Evolutionary conservation across 257 asterid genomes (phyloP), one percentile per base, ranked within the genome.

Genomic region (Solanum arcanum): DNA sequence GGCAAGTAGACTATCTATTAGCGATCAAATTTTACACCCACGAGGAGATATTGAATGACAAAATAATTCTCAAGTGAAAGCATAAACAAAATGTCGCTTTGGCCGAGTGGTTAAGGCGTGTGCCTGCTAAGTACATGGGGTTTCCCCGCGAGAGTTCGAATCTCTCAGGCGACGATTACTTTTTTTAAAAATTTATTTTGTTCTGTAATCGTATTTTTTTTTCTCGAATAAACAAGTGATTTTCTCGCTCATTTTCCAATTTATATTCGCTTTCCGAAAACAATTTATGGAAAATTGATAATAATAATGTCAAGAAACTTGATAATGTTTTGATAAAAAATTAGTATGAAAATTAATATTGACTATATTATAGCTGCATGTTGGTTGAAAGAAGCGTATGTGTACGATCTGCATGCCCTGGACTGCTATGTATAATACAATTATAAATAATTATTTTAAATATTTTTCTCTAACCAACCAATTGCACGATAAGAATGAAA

Each of bases 71-170:
- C 1, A 42, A 44, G 12, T 44, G 47, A 13, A 11, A 11, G 1
- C 0, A 3, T 42, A 42, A 42, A 41, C 46, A 41, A 37, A 37
- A 37, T 73, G 95, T 90, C 94, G 94, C 93, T 93, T 94, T 94
- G 97, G 97, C 95, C 95, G 96, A 92, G 96, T 93, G 96, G 96
- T 93, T 92, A 93, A 91, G 94, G 93, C 94, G 94, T 92, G 94
- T 92, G 92, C 93, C 94, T 91, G 93, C 73, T 56, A 76, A 46
- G 47, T 75, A 56, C 99, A 94, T 96, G 98, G 98, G 96, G 94
- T 93, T 91, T 96, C 94, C 98, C 99, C 98, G 98, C 98, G 97
- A 95, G 98, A 96, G 98, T 95, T 95, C 97, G 98, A 94, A 94
- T 95, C 98, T 95, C 98, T 94, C 98, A 95, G 98, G 98, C 97